A percentile compares a stretch with the other conserved stretches of the same genome.
phyloP scores from a whole-genome alignment of 805 yeast genomes.

The Komagataella pastoris region DNA sequence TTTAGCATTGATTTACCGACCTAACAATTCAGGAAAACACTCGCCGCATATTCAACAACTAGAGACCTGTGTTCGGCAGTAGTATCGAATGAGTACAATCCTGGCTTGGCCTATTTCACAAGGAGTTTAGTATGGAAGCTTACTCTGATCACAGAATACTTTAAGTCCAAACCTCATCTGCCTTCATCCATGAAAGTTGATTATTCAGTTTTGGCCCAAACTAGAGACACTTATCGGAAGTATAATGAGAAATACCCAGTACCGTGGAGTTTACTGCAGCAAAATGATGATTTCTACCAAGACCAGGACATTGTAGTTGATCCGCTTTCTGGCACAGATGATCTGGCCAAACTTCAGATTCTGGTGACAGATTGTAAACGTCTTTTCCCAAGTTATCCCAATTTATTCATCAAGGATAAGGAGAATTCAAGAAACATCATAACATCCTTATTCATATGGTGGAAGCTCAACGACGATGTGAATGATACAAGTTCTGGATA shows the following conservation, averaged over 20 bases:
- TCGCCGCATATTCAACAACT: constrained; percentile 1
- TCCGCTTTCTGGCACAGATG: constrained; percentile 8
- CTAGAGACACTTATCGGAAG: constrained; percentile 8
- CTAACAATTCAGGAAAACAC: constrained; percentile 2
- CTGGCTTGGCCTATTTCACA: constrained; percentile 8
- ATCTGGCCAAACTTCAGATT: constrained; percentile 25
- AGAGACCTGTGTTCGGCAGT: constrained; percentile 1
- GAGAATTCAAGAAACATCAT: constrained; percentile 18
- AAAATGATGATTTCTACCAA: constrained; percentile 11
- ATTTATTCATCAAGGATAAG: constrained; percentile 14
- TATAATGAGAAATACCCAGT: constrained; percentile 13
- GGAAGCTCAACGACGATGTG: constrained; percentile 27
- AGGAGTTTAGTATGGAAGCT: constrained; percentile 13
- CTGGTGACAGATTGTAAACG: constrained; percentile 39
- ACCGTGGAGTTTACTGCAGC: constrained; percentile 20
- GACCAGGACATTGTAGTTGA: constrained; percentile 12
- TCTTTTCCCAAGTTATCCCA: constrained; percentile 29
- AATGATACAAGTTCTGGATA: constrained; percentile 15
- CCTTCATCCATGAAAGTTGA: constrained; percentile 1
- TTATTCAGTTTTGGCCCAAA: constrained; percentile 7
- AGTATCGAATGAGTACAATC: constrained; percentile 5
- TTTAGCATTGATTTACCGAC: not conserved
- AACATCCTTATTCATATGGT: constrained; percentile 33
- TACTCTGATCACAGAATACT: constrained; percentile 5
- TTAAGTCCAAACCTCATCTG: constrained; percentile 1